These are phyloP conservation scores for Wickerhamiella musiphila DNA, from an alignment of 805 yeast genomes.

Conservation along the genomic window DNA sequence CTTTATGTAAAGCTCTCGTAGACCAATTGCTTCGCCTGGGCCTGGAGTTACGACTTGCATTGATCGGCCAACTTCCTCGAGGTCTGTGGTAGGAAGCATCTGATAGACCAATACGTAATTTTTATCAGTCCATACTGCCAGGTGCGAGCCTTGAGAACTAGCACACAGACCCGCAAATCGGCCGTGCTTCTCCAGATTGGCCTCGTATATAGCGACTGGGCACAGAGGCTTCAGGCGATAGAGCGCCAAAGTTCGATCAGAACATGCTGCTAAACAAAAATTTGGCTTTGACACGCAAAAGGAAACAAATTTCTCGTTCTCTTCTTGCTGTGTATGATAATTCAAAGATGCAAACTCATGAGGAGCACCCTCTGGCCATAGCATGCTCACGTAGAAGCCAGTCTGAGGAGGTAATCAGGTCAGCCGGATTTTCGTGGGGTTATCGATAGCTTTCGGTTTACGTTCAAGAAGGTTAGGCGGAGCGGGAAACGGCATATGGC, in stretches of 20 bases:
- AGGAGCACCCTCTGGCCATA: constrained; percentile 17
- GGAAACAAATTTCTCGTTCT: constrained; percentile 7
- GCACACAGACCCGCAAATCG: neutral
- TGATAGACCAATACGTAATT: constrained; percentile 1
- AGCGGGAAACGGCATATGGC: too few relatives aligned
- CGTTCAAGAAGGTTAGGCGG: too few relatives aligned
- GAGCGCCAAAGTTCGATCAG: constrained; percentile 9
- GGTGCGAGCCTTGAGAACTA: neutral
- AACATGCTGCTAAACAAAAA: constrained; percentile 11
- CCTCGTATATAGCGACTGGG: constrained; percentile 11
- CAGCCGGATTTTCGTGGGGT: too few relatives aligned
- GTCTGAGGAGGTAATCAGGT: too few relatives aligned
- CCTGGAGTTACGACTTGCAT: constrained; percentile 18
- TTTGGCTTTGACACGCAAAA: constrained; percentile 13
- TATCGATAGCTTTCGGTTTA: too few relatives aligned
- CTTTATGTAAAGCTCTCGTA: constrained; percentile 18
- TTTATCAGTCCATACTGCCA: neutral
- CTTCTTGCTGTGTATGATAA: constrained; percentile 6
- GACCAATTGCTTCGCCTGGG: constrained; percentile 25
- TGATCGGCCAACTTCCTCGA: constrained; percentile 11
- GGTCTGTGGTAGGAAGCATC: constrained; percentile 1
- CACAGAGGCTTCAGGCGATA: constrained; percentile 14
- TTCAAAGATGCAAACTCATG: constrained; percentile 10
- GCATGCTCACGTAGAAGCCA: constrained; percentile 10
- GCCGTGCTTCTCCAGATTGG: constrained; percentile 3